Base-by-base conservation (phyloP, 108 stramenopile genomes). In the Mayamaea pseudoterrestris region DNA sequence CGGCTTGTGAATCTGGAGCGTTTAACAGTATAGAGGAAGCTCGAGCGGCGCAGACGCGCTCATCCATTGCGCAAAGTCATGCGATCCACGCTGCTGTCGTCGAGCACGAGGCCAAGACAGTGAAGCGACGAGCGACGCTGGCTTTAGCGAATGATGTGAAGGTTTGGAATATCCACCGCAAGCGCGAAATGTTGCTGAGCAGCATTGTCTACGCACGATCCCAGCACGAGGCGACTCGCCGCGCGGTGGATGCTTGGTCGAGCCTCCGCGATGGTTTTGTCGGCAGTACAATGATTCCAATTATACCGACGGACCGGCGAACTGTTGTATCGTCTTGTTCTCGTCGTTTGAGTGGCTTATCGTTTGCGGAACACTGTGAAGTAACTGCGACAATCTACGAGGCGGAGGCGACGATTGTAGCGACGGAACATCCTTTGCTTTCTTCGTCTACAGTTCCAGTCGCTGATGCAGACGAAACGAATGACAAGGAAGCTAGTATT, bases 61-160 rank as follows among this genome's bases (percentile, higher is more conserved):
- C 78, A 30, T 82, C 78, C 11, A 73, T 71, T 45, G 53, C 85
- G 0, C 73, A 90, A 37, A 83, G 78, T 44, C 88, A 82, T 57
- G 88, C 82, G 5, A 73, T 90, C 26, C 88, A 90, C 53, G 76
- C 88, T 7, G 67, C 88, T 11, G 88, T 90, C 6, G 76, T 90
- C 16, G 88, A 84, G 37, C 78, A 90, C 57, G 88, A 90, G 65
- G 78, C 88, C 18, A 71, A 69, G 29, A 59, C 78, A 14, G 83
- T 74, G 22, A 84, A 82, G 53, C 58, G 78, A 14, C 50, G 73
- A 23, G 75, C 80, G n/a, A 70, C 82, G 12, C 50, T 90, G 13
- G 76, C 83, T 5, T 55, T 90, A 34, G 83, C 88, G 6, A 74
- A 90, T 45, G 88, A 90, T 59, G 83, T 90, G 21, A 79, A 75